These are phyloP conservation scores for Xerophyta viscosa DNA, from an alignment of 106 monocot genomes.

Conservation along the genomic window DNA sequence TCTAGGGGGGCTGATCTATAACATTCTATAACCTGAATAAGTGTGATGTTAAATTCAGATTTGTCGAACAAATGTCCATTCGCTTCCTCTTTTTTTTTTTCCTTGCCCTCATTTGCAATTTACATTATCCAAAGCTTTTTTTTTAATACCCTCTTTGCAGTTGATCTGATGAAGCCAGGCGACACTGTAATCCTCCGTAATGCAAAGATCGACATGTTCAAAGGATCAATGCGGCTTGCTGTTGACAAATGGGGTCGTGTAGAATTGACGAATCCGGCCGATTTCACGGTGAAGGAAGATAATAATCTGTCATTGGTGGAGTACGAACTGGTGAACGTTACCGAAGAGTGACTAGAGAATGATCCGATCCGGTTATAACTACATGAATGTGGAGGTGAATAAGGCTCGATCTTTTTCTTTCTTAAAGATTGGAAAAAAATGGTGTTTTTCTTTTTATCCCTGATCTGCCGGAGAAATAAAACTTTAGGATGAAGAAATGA, in stretches of 20 bases:
- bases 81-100: too few species aligned
- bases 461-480: not conserved
- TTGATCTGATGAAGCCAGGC: not conserved
- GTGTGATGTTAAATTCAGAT: too few species aligned
- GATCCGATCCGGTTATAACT: too few species aligned
- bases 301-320: slow-evolving; percentile 7
- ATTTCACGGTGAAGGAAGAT: slow-evolving; percentile 2
- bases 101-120: too few species aligned
- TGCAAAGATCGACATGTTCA: too few species aligned
- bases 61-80: too few species aligned
- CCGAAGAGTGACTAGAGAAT: slow-evolving; percentile 1
- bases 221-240: slow-evolving; percentile 4
- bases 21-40: too few species aligned
- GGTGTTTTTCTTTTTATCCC: not conserved
- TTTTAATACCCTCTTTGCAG: not conserved
- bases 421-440: not conserved
- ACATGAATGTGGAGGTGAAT: too few species aligned
- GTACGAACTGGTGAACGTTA: not conserved
- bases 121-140: too few species aligned
- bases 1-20: too few species aligned
- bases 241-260: slow-evolving; percentile 6
- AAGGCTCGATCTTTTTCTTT: too few species aligned
- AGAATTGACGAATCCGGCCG: not conserved
- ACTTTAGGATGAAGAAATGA: not conserved
- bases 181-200: not conserved